Evolutionary conservation across 1,139 yeast genomes (phyloP).

Genomic region (Suhomyces ambrosiae): DNA sequence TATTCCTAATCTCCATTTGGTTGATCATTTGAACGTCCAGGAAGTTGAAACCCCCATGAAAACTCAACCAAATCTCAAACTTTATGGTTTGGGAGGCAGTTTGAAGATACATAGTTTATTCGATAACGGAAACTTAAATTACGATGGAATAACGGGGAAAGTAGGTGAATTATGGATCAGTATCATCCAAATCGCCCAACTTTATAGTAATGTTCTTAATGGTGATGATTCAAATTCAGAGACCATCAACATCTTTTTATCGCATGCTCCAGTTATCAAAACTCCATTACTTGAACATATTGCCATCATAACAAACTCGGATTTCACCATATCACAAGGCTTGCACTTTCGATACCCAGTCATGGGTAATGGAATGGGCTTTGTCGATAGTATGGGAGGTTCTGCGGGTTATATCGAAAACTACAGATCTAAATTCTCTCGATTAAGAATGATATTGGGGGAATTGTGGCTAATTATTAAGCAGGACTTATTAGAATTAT

Average conservation of each 20-base stretch:
- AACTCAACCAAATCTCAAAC: slow-evolving; percentile 47
- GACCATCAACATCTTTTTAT: slow-evolving; percentile 62
- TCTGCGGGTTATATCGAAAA: slow-evolving; percentile 52
- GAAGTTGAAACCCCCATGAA: slow-evolving; percentile 40
- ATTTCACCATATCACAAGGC: slow-evolving; percentile 72
- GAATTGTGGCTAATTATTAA: slow-evolving; percentile 67
- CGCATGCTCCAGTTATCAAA: slow-evolving; percentile 69
- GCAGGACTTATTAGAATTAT: slow-evolving; percentile 46
- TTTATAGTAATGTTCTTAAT: slow-evolving; percentile 22
- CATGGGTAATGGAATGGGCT: slow-evolving; percentile 69
- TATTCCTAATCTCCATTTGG: slow-evolving; percentile 58
- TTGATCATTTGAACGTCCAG: slow-evolving; percentile 58
- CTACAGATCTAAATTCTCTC: slow-evolving; percentile 62
- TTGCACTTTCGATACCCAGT: slow-evolving; percentile 73
- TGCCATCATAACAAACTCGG: slow-evolving; percentile 68
- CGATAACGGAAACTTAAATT: slow-evolving; percentile 56
- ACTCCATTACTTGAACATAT: slow-evolving; percentile 69
- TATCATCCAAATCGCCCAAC: slow-evolving; percentile 67
- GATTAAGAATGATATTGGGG: slow-evolving; percentile 62
- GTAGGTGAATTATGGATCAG: slow-evolving; percentile 79
- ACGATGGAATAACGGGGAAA: slow-evolving; percentile 48
- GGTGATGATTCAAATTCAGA: slow-evolving; percentile 12
- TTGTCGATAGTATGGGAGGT: slow-evolving; percentile 49
- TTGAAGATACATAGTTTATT: slow-evolving; percentile 67
- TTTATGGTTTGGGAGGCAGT: slow-evolving; percentile 76